Conservation (phyloP, 169 alveolate species). For the Eimeria tenella region DNA sequence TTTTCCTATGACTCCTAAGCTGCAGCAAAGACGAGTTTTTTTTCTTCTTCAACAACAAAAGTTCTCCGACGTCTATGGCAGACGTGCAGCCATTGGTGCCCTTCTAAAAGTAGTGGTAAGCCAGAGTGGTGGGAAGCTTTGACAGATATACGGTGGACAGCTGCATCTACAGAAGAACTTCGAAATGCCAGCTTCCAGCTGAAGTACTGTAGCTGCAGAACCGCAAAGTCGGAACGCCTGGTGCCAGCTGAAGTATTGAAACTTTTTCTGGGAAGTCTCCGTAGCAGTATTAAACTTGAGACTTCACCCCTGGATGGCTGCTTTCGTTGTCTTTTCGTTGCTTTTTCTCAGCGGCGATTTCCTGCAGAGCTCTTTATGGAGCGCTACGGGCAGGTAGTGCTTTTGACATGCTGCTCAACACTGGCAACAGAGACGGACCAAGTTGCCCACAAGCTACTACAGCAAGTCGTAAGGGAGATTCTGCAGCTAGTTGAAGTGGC, state of each 20-base stretch:
- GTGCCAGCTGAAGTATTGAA: background rate
- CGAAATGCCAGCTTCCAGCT: no score
- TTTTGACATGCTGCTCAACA: constrained; percentile 60
- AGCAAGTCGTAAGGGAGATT: constrained; percentile 46
- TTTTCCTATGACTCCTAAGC: constrained; percentile 79
- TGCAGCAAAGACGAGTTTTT: constrained; percentile 75
- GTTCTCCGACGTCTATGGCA: constrained; percentile 73
- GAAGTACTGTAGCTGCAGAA: no score
- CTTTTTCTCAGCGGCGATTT: constrained; percentile 65
- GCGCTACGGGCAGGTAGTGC: constrained; percentile 69
- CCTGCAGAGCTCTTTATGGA: constrained; percentile 68
- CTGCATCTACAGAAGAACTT: no score
- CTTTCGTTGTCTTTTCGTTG: background rate
- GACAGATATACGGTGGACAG: no score
- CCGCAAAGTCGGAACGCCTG: background rate
- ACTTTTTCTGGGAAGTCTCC: no score
- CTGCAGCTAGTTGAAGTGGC: constrained; percentile 60
- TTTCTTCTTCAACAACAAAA: constrained; percentile 70
- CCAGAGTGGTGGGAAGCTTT: background rate
- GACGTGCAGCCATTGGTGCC: constrained; percentile 75
- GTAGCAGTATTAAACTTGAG: no score
- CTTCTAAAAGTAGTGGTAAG: constrained; percentile 76
- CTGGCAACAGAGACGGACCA: constrained; percentile 75
- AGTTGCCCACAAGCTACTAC: constrained; percentile 62
- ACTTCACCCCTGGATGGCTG: background rate